Base-by-base conservation (phyloP, 345 rosid genomes). In the Salix dunnii region DNA sequence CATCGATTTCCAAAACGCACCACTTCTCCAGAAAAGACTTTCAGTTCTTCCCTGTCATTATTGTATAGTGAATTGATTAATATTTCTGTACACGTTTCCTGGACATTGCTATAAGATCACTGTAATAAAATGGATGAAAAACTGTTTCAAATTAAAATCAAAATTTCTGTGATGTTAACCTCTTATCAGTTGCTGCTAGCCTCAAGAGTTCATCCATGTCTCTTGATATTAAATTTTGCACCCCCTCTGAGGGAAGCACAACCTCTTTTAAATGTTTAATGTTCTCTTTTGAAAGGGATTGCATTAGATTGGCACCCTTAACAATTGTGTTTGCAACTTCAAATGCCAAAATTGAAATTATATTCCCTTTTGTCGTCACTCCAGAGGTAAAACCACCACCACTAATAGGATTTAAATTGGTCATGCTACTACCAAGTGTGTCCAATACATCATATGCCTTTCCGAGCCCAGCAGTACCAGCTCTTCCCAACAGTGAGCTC, bases 1-100 rank as follows among this genome's bases (percentile, higher is more conserved):
- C 98, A 96, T 79, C 92, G 98, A 81, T 93, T 96, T 71, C 99
- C 99, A 76, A 96, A 96, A 62, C 99, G 97, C 55, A 93, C 96
- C 82, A 96, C 99, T 82, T 96, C 99, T 79, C 97, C 87, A 16
- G 97, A 87, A 76, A 96, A 96, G 53, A 96, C 83, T 84, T 85
- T 93, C 72, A 93, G 82, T 77, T 91, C 99, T 78, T 93, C 99
- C 84, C 99, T 96, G 89, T 67, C 63, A 72, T n/a, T 80, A 64
- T 71, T 70, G 68, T 62, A 64, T 2, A 69, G 61, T 28, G 23
- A 66, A 23, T 42, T 70, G 28, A 55, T 73, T 61, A 78, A 58
- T 40, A 74, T 60, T 60, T 62, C 16, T n/a, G 18, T 13, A 79
- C 21, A 30, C 5, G 2, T 36, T 40, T 64, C 35, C 31, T 28